A percentile compares a stretch with the other conserved stretches of the same genome.
phyloP scores from a whole-genome alignment of 2,329 filamentous ascomycete genomes.

The Penicillium capsulatum region DNA sequence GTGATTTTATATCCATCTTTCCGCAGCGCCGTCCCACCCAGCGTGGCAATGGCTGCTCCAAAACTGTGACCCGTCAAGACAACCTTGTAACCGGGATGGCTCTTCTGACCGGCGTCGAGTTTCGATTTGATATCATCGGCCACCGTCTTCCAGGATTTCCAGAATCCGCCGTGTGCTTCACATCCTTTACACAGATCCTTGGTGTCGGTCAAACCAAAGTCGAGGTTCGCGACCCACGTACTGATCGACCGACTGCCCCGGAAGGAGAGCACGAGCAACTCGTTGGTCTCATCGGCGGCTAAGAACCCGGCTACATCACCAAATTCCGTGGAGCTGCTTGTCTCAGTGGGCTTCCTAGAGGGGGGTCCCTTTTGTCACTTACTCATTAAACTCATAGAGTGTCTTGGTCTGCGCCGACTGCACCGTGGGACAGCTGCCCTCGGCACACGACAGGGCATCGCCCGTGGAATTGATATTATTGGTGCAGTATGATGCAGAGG shows the following conservation, averaged over 20 bases:
- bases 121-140: constrained; percentile 37
- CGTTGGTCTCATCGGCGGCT: constrained; percentile 44
- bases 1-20: constrained; percentile 39
- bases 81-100: constrained; percentile 42
- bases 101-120: constrained; percentile 28
- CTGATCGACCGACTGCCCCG: constrained; percentile 31
- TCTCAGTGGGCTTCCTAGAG: constrained; percentile 1
- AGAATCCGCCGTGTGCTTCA: constrained; percentile 46
- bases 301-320: constrained; percentile 48
- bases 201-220: constrained; percentile 23
- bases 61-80: constrained; percentile 50
- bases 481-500: constrained; percentile 52
- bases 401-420: constrained; percentile 46
- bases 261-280: constrained; percentile 35
- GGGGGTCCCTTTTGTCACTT: constrained; percentile 11
- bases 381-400: constrained; percentile 49
- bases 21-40: constrained; percentile 47
- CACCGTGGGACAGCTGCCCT: constrained; percentile 48
- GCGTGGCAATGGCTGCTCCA: constrained; percentile 49
- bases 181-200: constrained; percentile 46
- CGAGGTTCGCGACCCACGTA: constrained; percentile 35
- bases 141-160: constrained; percentile 41
- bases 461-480: constrained; percentile 46
- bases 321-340: constrained; percentile 18
- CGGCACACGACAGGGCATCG: constrained; percentile 43